Evolutionary conservation across 2,329 filamentous ascomycete genomes (phyloP).

Genomic region (Didymellaceae sp.): DNA sequence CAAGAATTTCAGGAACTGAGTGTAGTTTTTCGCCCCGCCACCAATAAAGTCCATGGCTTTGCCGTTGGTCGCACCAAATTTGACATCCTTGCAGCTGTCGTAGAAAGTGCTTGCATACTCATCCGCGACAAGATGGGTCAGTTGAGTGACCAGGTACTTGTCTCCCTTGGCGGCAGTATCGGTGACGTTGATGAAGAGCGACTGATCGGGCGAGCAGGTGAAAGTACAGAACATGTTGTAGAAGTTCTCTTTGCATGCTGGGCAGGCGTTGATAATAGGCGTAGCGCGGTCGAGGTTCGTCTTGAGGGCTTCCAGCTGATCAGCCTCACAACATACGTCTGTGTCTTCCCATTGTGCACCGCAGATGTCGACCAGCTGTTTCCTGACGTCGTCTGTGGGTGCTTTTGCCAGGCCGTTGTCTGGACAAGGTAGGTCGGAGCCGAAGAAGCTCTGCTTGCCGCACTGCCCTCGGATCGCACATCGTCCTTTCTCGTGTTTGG

Average conservation of each 20-base stretch:
- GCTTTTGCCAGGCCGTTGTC: constrained; percentile 84
- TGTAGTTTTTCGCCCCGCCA: constrained; percentile 90
- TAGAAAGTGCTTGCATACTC: constrained; percentile 89
- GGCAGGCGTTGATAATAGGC: constrained; percentile 88
- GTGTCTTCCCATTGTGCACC: constrained; percentile 84
- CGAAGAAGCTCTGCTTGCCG: constrained; percentile 88
- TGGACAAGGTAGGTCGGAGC: constrained; percentile 86
- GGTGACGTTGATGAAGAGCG: constrained; percentile 92
- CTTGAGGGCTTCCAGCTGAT: constrained; percentile 82
- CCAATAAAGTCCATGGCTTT: constrained; percentile 96
- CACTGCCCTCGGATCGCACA: constrained; percentile 93
- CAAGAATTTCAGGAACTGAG: constrained; percentile 85
- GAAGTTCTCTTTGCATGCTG: constrained; percentile 97
- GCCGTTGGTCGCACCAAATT: constrained; percentile 92
- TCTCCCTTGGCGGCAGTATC: constrained; percentile 66
- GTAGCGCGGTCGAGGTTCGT: constrained; percentile 87
- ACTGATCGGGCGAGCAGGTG: constrained; percentile 96
- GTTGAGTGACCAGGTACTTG: constrained; percentile 78
- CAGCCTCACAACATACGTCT: constrained; percentile 81
- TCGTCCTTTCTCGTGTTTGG: constrained; percentile 81
- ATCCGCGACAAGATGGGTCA: constrained; percentile 87
- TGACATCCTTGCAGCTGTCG: constrained; percentile 98
- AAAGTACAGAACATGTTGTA: constrained; percentile 98
- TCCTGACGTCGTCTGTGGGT: constrained; percentile 73
- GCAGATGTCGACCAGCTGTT: constrained; percentile 83